A percentile compares a stretch with the other conserved stretches of the same genome.
Evolutionary conservation across 2,329 filamentous ascomycete genomes (phyloP).

Genomic region (Lasiodiplodia hormozganensis): DNA sequence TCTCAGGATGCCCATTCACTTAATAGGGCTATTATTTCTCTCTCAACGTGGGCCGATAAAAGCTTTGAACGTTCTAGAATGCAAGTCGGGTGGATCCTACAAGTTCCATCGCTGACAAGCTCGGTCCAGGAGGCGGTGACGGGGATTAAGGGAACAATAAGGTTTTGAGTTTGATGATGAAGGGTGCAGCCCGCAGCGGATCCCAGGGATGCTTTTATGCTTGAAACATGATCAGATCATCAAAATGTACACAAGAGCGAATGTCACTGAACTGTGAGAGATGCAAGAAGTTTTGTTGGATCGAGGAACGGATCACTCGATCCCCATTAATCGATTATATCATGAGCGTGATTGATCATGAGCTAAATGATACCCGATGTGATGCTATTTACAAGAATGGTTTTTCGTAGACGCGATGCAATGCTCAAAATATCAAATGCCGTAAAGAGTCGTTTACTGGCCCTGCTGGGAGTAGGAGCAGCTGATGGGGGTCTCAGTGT

Average conservation of each 20-base stretch:
- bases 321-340: conserved; percentile 16
- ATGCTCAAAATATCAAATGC: not conserved
- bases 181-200: not conserved
- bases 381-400: conserved; percentile 9
- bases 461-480: conserved; percentile 21
- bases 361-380: not conserved
- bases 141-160: not conserved
- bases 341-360: conserved; percentile 5
- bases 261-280: not conserved
- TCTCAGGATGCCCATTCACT: not conserved
- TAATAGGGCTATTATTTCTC: not conserved
- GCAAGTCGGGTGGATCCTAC: not conserved
- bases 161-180: not conserved
- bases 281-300: not conserved
- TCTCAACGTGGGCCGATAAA: not conserved
- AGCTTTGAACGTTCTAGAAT: not conserved
- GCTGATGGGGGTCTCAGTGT: conserved; percentile 6
- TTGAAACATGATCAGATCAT: not conserved
- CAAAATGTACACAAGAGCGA: not conserved
- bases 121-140: not conserved
- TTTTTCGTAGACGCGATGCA: conserved; percentile 5
- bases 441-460: not conserved
- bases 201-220: not conserved
- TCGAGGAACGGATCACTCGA: not conserved
- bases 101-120: not conserved